Evolutionary conservation across 371 early-diverging fungal genomes (phyloP).

Genomic region (Actinomucor elegans): DNA sequence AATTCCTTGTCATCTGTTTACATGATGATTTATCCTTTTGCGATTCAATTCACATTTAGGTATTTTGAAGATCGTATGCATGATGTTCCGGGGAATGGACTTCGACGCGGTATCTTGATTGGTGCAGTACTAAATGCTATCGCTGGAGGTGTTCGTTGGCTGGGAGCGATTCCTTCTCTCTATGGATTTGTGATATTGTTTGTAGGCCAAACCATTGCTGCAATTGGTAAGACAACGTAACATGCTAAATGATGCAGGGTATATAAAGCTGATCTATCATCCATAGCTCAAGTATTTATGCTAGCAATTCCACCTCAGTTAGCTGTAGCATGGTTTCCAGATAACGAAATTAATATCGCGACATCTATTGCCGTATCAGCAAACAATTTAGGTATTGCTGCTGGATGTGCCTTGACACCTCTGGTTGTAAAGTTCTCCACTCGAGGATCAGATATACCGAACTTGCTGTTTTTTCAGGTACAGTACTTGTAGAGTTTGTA

Average conservation of each 20-base stretch:
- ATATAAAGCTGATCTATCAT: no score
- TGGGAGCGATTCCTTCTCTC: conserved; percentile 40
- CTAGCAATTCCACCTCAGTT: conserved; percentile 52
- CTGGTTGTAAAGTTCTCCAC: conserved; percentile 37
- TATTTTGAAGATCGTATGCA: conserved; percentile 38
- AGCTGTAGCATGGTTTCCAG: conserved; percentile 54
- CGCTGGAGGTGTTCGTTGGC: conserved; percentile 41
- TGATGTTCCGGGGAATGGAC: conserved; percentile 33
- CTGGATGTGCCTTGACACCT: conserved; percentile 52
- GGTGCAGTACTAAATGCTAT: conserved; percentile 47
- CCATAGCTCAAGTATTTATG: conserved; percentile 50
- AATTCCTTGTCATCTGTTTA: conserved; percentile 47
- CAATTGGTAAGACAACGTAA: conserved; percentile 41
- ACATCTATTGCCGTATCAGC: conserved; percentile 52
- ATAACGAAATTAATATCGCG: conserved; percentile 44
- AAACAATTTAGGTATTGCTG: conserved; percentile 52
- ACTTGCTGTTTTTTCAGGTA: conserved; percentile 41
- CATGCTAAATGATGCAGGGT: no score
- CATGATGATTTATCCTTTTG: conserved; percentile 52
- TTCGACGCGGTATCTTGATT: conserved; percentile 44
- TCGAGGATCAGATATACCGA: conserved; percentile 38
- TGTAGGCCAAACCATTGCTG: conserved; percentile 51
- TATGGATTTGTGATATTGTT: conserved; percentile 36
- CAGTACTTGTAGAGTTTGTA: no score
- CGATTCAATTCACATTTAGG: conserved; percentile 42